These are phyloP conservation scores for Crithidia thermophila DNA, from an alignment of 208 protist species.

Conservation along the genomic window DNA sequence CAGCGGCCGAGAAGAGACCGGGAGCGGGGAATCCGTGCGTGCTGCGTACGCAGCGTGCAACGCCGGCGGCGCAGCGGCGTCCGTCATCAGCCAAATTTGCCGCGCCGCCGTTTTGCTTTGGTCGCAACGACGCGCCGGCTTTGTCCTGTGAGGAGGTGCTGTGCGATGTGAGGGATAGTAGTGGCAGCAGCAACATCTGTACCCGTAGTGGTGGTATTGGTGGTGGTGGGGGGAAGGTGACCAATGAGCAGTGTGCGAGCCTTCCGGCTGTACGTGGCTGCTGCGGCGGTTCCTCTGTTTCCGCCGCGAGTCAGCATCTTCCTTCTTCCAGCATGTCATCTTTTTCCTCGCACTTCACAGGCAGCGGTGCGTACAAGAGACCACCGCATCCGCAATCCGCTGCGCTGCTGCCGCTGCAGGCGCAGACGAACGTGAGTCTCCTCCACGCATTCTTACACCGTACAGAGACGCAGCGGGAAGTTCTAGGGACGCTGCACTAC, in stretches of 20 bases:
- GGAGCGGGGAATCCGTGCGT: constrained; percentile 21
- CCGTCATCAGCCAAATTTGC: constrained; percentile 1
- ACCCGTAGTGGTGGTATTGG: no score
- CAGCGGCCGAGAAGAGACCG: not conserved
- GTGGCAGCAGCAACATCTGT: no score
- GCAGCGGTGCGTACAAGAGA: no score
- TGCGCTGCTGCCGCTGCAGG: not conserved
- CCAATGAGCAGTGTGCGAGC: not conserved
- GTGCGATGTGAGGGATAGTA: not conserved
- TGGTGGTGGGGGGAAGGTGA: not conserved
- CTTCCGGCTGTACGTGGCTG: no score
- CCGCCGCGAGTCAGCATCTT: no score
- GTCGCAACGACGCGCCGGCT: constrained; percentile 16
- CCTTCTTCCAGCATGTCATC: no score
- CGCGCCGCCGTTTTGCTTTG: not conserved
- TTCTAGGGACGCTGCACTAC: constrained; percentile 35
- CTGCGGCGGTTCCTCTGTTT: no score
- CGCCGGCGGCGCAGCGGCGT: not conserved
- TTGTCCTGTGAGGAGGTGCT: constrained; percentile 20
- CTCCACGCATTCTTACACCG: constrained; percentile 30
- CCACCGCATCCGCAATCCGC: no score
- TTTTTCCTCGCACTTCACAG: not conserved
- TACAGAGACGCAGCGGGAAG: constrained; percentile 21
- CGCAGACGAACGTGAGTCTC: not conserved
- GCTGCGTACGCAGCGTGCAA: constrained; percentile 18